These are phyloP conservation scores for Suillus brevipes DNA, from an alignment of 768 basidiomycete genomes.

Conservation along the genomic window DNA sequence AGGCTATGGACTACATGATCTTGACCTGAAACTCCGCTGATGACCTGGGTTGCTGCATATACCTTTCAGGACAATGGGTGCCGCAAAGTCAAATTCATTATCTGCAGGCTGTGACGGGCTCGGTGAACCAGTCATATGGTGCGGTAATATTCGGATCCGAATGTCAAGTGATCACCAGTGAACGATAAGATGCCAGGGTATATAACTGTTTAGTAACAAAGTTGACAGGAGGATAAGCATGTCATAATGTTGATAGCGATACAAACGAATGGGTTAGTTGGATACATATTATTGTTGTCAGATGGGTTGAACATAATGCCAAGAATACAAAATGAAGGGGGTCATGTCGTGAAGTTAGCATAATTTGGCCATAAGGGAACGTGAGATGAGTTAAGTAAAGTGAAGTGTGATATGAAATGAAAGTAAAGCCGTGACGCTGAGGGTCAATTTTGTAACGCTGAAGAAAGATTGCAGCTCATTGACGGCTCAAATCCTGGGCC, in stretches of 20 bases:
- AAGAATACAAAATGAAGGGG: constrained; percentile 5
- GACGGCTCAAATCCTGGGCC: constrained; percentile 14
- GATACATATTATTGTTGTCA: constrained; percentile 5
- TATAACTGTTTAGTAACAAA: background rate
- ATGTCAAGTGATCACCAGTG: background rate
- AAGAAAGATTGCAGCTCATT: constrained; percentile 27
- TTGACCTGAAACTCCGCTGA: background rate
- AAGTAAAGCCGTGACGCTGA: background rate
- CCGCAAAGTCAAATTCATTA: background rate
- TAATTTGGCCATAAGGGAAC: background rate
- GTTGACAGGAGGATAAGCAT: background rate
- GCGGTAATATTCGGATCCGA: background rate
- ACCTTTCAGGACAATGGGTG: background rate
- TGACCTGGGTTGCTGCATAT: too few species aligned
- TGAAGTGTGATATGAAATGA: background rate
- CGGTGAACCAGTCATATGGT: background rate
- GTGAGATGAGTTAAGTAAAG: background rate
- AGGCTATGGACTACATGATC: too few species aligned
- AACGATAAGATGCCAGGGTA: background rate
- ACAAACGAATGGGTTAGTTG: constrained; percentile 14
- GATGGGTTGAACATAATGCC: background rate
- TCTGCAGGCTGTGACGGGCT: background rate
- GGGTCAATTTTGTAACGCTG: constrained; percentile 11
- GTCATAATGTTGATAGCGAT: background rate
- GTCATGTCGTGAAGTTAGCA: background rate